phyloP scores from a whole-genome alignment of 495 filamentous ascomycete genomes.

The Neurospora cerealis region DNA sequence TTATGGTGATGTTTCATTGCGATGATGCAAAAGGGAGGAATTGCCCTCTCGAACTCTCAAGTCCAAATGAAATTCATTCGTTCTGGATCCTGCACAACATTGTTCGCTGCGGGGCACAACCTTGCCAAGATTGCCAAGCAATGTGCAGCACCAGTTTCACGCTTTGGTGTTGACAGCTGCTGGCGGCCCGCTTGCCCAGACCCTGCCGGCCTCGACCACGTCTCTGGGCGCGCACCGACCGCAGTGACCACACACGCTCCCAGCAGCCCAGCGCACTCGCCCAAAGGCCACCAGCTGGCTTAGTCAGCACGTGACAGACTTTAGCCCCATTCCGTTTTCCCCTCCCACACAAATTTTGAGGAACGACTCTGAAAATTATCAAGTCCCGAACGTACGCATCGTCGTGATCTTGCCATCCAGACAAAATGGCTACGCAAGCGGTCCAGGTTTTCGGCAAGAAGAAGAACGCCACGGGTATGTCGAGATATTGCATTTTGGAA shows the following conservation, averaged over 20 bases:
- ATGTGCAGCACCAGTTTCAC: background rate
- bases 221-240: background rate
- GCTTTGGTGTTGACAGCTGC: background rate
- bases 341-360: constrained; percentile 29
- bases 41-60: background rate
- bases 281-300: background rate
- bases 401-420: constrained; percentile 23
- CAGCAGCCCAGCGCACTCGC: background rate
- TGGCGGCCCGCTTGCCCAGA: background rate
- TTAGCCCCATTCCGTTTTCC: constrained; percentile 27
- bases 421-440: constrained; percentile 28
- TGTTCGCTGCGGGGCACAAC: background rate
- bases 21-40: background rate
- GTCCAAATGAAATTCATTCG: background rate
- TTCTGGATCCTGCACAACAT: background rate
- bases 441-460: constrained; percentile 33
- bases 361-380: constrained; percentile 2
- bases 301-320: constrained; percentile 18
- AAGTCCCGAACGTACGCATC: constrained; percentile 19
- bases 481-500: constrained; percentile 4
- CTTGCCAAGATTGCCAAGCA: background rate
- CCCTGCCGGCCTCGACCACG: background rate
- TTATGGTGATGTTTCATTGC: background rate
- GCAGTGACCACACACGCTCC: background rate
- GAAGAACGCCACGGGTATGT: constrained; percentile 31